Conservation (phyloP, 768 basidiomycete genomes). For the Naganishia randhawae region DNA sequence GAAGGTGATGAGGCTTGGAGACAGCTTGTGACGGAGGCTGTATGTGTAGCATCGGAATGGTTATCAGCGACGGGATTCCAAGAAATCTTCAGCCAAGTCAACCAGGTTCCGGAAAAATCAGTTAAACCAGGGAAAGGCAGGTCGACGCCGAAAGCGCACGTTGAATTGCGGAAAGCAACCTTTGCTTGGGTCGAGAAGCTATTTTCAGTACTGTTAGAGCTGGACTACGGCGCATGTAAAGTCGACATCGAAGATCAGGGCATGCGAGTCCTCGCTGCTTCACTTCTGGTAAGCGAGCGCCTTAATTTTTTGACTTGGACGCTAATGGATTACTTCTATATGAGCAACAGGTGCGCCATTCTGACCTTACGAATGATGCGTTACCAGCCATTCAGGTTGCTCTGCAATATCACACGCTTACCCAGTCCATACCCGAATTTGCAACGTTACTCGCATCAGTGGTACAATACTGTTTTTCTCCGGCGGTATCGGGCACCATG, state of each 20-base stretch:
- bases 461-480: conserved; percentile 11
- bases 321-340: background rate
- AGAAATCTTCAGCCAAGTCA: background rate
- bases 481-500: too few relatives aligned
- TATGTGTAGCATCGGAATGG: background rate
- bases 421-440: conserved; percentile 15
- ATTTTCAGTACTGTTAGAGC: conserved; percentile 3
- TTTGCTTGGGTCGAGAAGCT: conserved; percentile 2
- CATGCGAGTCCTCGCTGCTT: conserved; percentile 3
- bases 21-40: conserved; percentile 24
- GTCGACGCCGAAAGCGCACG: background rate
- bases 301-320: background rate
- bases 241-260: background rate
- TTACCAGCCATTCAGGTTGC: background rate
- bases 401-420: conserved; percentile 22
- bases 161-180: conserved; percentile 5
- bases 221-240: conserved; percentile 23
- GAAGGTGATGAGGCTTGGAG: conserved; percentile 36
- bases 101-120: background rate
- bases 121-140: background rate
- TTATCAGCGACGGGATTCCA: background rate
- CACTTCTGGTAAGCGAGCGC: conserved; percentile 9
- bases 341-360: background rate
- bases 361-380: background rate
- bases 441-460: background rate